Percentiles rank a stretch among this genome's conserved stretches.
These are phyloP conservation scores for Wickerhamomyces queroliae DNA, from an alignment of 805 yeast genomes.

Conservation along the genomic window DNA sequence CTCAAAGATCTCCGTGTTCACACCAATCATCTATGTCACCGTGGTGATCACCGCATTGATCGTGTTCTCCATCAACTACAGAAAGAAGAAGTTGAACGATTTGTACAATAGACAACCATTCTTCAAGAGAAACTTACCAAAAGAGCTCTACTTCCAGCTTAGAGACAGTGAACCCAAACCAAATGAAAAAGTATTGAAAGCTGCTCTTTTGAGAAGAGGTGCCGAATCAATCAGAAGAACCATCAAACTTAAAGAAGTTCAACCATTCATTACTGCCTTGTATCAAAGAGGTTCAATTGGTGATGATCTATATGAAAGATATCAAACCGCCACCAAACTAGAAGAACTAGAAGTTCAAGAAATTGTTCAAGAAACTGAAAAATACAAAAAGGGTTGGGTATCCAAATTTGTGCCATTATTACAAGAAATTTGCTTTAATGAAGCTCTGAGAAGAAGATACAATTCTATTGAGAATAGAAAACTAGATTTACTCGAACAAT, in stretches of 20 bases:
- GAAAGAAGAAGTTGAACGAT: slow-evolving; percentile 45
- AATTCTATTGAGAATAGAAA: slow-evolving; percentile 34
- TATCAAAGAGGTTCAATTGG: slow-evolving; percentile 90
- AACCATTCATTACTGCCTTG: slow-evolving; percentile 59
- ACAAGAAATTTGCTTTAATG: slow-evolving; percentile 88
- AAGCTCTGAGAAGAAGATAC: slow-evolving; percentile 78
- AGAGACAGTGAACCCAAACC: slow-evolving; percentile 49
- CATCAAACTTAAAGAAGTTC: slow-evolving; percentile 73
- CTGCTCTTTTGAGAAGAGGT: slow-evolving; percentile 65
- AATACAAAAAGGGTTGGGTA: slow-evolving; percentile 74
- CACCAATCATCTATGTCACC: slow-evolving; percentile 74
- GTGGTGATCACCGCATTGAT: slow-evolving; percentile 61
- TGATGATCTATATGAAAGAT: slow-evolving; percentile 80
- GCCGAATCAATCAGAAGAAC: slow-evolving; percentile 84
- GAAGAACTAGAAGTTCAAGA: slow-evolving; percentile 80
- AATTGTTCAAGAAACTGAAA: slow-evolving; percentile 68
- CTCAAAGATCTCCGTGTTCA: slow-evolving; percentile 44
- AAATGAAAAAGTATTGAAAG: slow-evolving; percentile 72
- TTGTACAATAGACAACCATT: slow-evolving; percentile 63
- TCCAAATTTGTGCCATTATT: slow-evolving; percentile 69
- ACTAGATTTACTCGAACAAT: slow-evolving; percentile 23
- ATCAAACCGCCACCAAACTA: slow-evolving; percentile 67
- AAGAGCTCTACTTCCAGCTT: slow-evolving; percentile 57
- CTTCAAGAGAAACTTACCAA: slow-evolving; percentile 62
- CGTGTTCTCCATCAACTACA: slow-evolving; percentile 63